Percentiles rank a stretch among this genome's conserved stretches.
Conservation (phyloP, 2,329 filamentous ascomycete genomes). For the Claviceps cyperi region DNA sequence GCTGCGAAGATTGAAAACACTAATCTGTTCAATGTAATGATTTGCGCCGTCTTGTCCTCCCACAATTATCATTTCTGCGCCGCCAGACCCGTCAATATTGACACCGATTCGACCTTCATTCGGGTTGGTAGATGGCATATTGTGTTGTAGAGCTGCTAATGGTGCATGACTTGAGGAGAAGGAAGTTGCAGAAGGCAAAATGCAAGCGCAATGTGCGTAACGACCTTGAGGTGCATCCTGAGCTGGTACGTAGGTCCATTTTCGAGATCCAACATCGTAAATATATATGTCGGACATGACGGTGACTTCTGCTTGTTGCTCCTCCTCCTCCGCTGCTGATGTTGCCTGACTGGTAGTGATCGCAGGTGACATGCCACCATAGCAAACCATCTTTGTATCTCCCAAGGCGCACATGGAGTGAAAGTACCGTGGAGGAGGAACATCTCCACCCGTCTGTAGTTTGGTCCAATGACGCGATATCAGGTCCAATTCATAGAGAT, state of each 20-base stretch:
- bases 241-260: slow-evolving; percentile 73
- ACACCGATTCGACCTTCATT: slow-evolving; percentile 83
- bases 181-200: slow-evolving; percentile 72
- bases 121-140: slow-evolving; percentile 65
- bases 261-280: slow-evolving; percentile 69
- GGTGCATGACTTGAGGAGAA: slow-evolving; percentile 79
- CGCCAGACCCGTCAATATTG: slow-evolving; percentile 77
- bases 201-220: slow-evolving; percentile 91
- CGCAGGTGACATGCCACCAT: slow-evolving; percentile 91
- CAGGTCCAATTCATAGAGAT: slow-evolving; percentile 86
- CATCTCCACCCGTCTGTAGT: slow-evolving; percentile 67
- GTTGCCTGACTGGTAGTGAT: slow-evolving; percentile 28
- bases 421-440: slow-evolving; percentile 87
- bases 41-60: slow-evolving; percentile 96
- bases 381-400: slow-evolving; percentile 93
- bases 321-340: slow-evolving; percentile 15
- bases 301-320: slow-evolving; percentile 65
- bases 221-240: slow-evolving; percentile 78
- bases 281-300: slow-evolving; percentile 98
- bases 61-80: slow-evolving; percentile 93
- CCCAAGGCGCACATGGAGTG: slow-evolving; percentile 90
- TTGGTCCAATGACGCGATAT: slow-evolving; percentile 89
- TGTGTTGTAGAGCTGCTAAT: slow-evolving; percentile 77
- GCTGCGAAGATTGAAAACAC: slow-evolving; percentile 90
- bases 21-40: slow-evolving; percentile 97